phyloP scores from a whole-genome alignment of 2,329 filamentous ascomycete species.

The Hirsutella thompsonii region DNA sequence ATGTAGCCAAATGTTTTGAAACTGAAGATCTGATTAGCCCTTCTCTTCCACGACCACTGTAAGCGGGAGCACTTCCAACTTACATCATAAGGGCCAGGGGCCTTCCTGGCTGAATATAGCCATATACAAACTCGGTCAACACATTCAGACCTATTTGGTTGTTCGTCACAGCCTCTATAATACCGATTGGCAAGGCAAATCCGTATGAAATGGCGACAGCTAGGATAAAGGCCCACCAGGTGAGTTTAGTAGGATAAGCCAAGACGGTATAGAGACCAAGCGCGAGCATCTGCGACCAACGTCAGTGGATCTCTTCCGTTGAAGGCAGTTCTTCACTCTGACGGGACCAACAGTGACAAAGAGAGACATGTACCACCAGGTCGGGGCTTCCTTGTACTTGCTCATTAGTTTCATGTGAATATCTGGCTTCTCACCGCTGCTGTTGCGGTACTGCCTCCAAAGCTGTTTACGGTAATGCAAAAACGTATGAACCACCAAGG shows the following conservation, averaged over 20 bases:
- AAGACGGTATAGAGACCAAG: constrained; percentile 42
- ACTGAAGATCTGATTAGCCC: constrained; percentile 15
- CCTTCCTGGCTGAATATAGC: constrained; percentile 61
- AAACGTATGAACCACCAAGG: constrained; percentile 54
- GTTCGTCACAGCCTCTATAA: constrained; percentile 58
- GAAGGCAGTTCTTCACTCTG: not conserved
- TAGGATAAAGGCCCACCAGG: constrained; percentile 62
- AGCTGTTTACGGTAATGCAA: constrained; percentile 56
- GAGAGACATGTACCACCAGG: constrained; percentile 50
- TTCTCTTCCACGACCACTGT: too few relatives aligned
- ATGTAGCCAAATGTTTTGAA: constrained; percentile 53
- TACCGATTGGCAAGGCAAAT: constrained; percentile 55
- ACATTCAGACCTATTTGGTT: constrained; percentile 64
- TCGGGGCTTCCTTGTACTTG: constrained; percentile 49
- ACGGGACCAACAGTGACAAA: constrained; percentile 37
- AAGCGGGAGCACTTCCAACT: constrained; percentile 7
- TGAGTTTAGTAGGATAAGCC: constrained; percentile 52
- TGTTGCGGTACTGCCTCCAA: constrained; percentile 47
- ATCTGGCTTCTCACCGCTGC: constrained; percentile 46
- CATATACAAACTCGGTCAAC: constrained; percentile 60
- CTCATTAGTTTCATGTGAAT: constrained; percentile 53
- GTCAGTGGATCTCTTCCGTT: not conserved
- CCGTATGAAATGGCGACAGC: constrained; percentile 49
- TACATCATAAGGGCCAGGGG: constrained; percentile 64
- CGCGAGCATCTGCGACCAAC: constrained; percentile 31